Evolutionary conservation across 2,329 filamentous ascomycete species (phyloP), one percentile per base, ranked within the genome.

Genomic region (Aspergillus flavus): DNA sequence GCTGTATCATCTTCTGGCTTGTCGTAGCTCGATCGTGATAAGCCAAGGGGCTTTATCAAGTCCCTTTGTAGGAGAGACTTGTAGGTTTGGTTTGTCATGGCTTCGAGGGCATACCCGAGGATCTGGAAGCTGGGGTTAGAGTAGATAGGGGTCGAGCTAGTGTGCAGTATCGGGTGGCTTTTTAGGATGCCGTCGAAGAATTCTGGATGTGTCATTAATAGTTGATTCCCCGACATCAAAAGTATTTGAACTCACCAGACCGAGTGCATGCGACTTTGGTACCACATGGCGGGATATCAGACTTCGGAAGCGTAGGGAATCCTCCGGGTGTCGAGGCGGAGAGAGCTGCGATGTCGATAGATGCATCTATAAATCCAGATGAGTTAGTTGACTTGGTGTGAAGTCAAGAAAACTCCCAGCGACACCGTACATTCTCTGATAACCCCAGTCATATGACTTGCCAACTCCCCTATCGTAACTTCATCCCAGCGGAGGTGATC

Each of bases 91-190:
- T 78, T 76, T 1, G 78, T 79, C 0, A 80, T 76, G 6, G 72
- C 73, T 65, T 84, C 80, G 0, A 85, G 70, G 0, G 80, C 79
- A 1, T 81, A 72, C 7, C 79, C 80, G 28, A 59, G 57, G 43
- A 53, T 59, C 30, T 59, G 21, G 32, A 80, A 80, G 2, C 75
- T 82, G 2, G 78, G 69, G 64, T 85, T 84, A 34, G 82, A 82
- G 68, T 86, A 86, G 2, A 78, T 73, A 0, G 83, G 81, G 1
- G 74, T 79, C 0, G 78, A 77, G 61, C 79, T 81, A 0, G 82
- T 77, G 0, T 71, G 66, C 53, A 80, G 82, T 2, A 77, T 71
- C 0, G 81, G 81, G 7, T 74, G 69, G 6, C 71, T 69, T 46
- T 68, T 68, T n/a, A 66, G 66, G 19, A 76, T 70, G 32, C 69